Evolutionary conservation across 345 rosid genomes (phyloP).

Genomic region (Laguncularia racemosa): DNA sequence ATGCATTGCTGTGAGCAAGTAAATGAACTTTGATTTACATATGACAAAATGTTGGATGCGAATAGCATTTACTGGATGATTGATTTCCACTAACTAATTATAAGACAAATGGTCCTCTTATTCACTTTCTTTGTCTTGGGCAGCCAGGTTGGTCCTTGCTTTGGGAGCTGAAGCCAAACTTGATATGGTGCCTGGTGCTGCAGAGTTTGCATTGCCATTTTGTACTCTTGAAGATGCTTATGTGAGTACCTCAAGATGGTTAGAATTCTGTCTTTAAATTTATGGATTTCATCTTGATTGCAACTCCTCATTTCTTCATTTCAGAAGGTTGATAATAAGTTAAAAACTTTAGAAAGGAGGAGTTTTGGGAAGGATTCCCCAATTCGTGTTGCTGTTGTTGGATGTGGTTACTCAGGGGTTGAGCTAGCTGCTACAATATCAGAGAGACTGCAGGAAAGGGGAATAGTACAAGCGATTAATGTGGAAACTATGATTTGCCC

Average conservation of each 20-base stretch:
- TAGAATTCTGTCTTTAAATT: background rate
- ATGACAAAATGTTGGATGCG: too few species aligned
- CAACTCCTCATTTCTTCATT: constrained; percentile 9
- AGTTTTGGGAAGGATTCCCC: constrained; percentile 47
- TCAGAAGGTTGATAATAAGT: constrained; percentile 66
- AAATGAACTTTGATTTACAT: too few species aligned
- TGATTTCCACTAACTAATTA: constrained; percentile 5
- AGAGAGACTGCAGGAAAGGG: constrained; percentile 78
- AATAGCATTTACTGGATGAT: constrained; percentile 1
- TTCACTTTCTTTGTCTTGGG: constrained; percentile 38
- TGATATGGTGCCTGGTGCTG: constrained; percentile 82
- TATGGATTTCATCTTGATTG: constrained; percentile 3
- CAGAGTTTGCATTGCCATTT: constrained; percentile 81
- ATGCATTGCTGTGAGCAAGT: too few species aligned
- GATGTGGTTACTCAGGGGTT: constrained; percentile 93
- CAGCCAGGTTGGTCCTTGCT: constrained; percentile 99
- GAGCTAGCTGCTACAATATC: constrained; percentile 94
- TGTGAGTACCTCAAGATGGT: constrained; percentile 33
- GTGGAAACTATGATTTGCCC: constrained; percentile 69
- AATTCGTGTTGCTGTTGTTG: constrained; percentile 71
- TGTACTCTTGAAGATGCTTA: constrained; percentile 78
- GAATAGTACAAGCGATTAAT: constrained; percentile 70
- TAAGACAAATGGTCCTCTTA: constrained; percentile 1
- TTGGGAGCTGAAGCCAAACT: constrained; percentile 90
- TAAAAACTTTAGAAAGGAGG: constrained; percentile 60